phyloP scores from a whole-genome alignment of 768 basidiomycete species.

The Calocera viscosa region DNA sequence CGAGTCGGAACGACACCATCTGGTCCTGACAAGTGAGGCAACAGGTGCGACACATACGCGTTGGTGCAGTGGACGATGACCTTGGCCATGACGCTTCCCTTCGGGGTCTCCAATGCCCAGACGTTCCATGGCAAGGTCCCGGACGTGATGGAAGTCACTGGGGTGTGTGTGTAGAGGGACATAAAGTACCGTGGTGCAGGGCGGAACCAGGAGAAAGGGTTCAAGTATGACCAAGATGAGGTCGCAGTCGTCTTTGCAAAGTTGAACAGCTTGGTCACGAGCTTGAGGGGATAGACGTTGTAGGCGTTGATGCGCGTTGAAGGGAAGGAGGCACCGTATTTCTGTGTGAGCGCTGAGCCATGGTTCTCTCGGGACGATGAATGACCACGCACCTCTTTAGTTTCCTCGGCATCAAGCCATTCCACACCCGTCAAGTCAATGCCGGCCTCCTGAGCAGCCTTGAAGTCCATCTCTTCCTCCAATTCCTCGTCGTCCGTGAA shows the following conservation, averaged over 20 bases:
- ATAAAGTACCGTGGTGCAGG: conserved; percentile 25
- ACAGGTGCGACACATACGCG: conserved; percentile 61
- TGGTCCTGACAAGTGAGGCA: conserved; percentile 49
- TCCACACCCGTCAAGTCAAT: conserved; percentile 34
- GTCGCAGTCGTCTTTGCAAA: conserved; percentile 23
- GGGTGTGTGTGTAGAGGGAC: conserved; percentile 58
- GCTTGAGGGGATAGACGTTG: conserved; percentile 71
- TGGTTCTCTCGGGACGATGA: not conserved
- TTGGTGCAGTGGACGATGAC: conserved; percentile 81
- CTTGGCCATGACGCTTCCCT: conserved; percentile 48
- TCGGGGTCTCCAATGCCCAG: conserved; percentile 50
- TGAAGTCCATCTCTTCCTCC: conserved; percentile 34
- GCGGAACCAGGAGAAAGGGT: conserved; percentile 10
- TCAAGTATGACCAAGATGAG: conserved; percentile 16
- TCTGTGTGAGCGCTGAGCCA: conserved; percentile 18
- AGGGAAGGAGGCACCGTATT: conserved; percentile 40
- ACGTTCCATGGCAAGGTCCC: conserved; percentile 18
- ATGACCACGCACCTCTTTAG: conserved; percentile 33
- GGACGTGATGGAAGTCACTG: conserved; percentile 39
- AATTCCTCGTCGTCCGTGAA: conserved; percentile 36
- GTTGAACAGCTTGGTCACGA: conserved; percentile 55
- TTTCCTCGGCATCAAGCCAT: conserved; percentile 38
- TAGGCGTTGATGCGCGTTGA: conserved; percentile 41
- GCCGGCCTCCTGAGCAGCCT: conserved; percentile 43
- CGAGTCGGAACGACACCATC: conserved; percentile 54